Evolutionary conservation across 345 rosid genomes (phyloP), one percentile per base, ranked within the genome.

Genomic region (Camelina hispida): DNA sequence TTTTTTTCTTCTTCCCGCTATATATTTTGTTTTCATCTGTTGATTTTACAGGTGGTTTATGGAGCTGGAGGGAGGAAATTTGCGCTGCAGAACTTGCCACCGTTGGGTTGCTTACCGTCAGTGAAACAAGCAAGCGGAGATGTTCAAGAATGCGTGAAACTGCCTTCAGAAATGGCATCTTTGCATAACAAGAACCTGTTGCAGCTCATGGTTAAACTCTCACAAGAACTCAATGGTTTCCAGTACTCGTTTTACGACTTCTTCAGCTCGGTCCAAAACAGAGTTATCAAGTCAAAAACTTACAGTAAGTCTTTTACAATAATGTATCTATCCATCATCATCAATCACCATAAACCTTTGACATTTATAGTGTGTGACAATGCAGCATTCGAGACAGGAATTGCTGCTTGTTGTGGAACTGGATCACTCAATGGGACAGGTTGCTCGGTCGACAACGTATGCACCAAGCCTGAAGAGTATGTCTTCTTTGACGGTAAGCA

Each of bases 351-450:
- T 7, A 1, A 30, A 30, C 11, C 0, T 22, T 38, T 30, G 63
- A 66, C 22, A 3, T 18, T 43, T 42, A 35, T 74, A 15, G 4
- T 68, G 44, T 72, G 11, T 60, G 16, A 5, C 3, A 4, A 25
- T 69, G 61, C 62, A 70, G 82, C 72, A 8, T 78, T 78, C 18
- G 37, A 59, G 63, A 65, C 62, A 14, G 81, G 71, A 15, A 15
- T 10, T 1, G 68, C 69, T 38, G 83, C 83, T 32, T 82, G 83
- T 69, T 82, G 85, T 17, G 83, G 85, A 28, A 69, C 60, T 7
- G 85, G 85, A 5, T 16, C 71, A 14, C 35, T 58, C 32, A 82
- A 78, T 0, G 83, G 79, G 32, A 72, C 3, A 0, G 76, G 53
- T 30, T 82, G 83, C 7, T 2, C 64, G 1, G 4, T 44, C 6